phyloP scores from a whole-genome alignment of 1,139 yeast genomes.

The Blastobotrys petasosporus region DNA sequence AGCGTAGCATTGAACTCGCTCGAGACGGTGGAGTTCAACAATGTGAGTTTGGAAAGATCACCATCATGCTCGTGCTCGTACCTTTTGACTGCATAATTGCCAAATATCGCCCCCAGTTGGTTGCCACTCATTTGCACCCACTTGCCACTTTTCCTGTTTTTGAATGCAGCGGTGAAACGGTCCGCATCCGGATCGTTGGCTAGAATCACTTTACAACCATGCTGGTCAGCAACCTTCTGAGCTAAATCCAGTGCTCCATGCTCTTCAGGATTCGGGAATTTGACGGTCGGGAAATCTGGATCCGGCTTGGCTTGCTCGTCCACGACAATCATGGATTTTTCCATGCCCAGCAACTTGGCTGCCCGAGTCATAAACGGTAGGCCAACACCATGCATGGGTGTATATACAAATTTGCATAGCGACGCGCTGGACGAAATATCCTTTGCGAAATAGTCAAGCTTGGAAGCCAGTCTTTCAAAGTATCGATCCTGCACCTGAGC shows the following conservation, averaged over 20 bases:
- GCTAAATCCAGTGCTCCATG: conserved; percentile 81
- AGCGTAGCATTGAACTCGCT: conserved; percentile 71
- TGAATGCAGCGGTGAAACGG: conserved; percentile 69
- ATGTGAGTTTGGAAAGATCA: conserved; percentile 42
- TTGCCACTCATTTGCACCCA: conserved; percentile 90
- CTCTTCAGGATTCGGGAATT: conserved; percentile 94
- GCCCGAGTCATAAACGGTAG: conserved; percentile 32
- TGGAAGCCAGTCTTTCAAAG: conserved; percentile 17
- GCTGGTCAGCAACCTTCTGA: conserved; percentile 44
- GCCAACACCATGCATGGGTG: conserved; percentile 97
- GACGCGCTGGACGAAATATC: conserved; percentile 1
- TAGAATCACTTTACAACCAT: conserved; percentile 50
- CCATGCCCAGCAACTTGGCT: conserved; percentile 27
- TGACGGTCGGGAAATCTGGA: conserved; percentile 78
- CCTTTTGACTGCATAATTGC: conserved; percentile 50
- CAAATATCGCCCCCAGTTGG: conserved; percentile 82
- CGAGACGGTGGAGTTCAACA: conserved; percentile 86
- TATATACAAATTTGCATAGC: conserved; percentile 52
- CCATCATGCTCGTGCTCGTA: conserved; percentile 24
- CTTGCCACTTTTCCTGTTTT: conserved; percentile 30
- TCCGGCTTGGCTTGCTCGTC: conserved; percentile 66
- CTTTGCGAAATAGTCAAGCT: conserved; percentile 4
- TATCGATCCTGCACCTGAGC: conserved; percentile 21
- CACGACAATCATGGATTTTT: conserved; percentile 41
- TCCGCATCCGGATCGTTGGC: conserved; percentile 98